Conservation (phyloP, 1,284 basidiomycete species). For the Cryptococcus sp. region DNA sequence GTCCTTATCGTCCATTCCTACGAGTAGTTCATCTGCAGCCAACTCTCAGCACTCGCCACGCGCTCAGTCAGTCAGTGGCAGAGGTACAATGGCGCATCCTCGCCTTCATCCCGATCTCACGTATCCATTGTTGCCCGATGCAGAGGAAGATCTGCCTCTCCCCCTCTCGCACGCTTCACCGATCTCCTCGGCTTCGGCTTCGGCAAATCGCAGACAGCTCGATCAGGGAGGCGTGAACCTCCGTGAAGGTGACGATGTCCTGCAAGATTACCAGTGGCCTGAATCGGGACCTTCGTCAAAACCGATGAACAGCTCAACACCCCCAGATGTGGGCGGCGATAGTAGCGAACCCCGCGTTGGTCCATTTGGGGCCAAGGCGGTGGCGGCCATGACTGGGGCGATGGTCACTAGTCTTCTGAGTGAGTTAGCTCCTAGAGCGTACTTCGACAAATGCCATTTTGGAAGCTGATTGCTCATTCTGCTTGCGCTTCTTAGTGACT, state of each 20-base stretch:
- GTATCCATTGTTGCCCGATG: constrained; percentile 24
- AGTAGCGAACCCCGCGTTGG: constrained; percentile 18
- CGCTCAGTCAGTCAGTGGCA: not conserved
- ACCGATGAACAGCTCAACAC: not conserved
- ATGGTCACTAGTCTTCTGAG: constrained; percentile 50
- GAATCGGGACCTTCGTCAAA: constrained; percentile 34
- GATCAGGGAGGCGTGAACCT: constrained; percentile 31
- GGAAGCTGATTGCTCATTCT: constrained; percentile 1
- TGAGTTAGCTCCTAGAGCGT: constrained; percentile 26
- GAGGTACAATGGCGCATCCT: not conserved
- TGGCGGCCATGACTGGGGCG: constrained; percentile 54
- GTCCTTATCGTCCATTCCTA: not conserved
- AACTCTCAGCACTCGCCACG: too few relatives aligned
- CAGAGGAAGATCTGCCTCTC: constrained; percentile 19
- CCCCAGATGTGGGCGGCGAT: not conserved
- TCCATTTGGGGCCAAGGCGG: constrained; percentile 48
- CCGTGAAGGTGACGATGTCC: constrained; percentile 25
- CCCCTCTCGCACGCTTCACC: not conserved
- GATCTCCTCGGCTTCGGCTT: too few relatives aligned
- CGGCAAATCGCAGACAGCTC: constrained; percentile 3
- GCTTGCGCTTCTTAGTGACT: constrained; percentile 42
- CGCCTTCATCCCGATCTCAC: constrained; percentile 26
- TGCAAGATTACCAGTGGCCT: constrained; percentile 37
- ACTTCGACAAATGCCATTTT: not conserved
- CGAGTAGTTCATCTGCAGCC: not conserved